These are phyloP conservation scores for Aspergillus unguis DNA, from an alignment of 2,329 filamentous ascomycete species.

Conservation along the genomic window DNA sequence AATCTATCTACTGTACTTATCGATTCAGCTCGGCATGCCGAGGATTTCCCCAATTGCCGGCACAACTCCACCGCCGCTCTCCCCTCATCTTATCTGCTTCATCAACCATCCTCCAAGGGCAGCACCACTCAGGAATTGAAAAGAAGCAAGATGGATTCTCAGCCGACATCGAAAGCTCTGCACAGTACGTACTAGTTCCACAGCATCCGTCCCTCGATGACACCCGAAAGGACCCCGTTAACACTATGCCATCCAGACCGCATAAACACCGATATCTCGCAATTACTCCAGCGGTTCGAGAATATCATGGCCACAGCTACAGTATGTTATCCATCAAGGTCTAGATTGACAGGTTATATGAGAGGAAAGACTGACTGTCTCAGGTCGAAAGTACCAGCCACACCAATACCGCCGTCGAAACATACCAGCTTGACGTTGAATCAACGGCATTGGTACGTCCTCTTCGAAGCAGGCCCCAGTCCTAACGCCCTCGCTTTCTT, in stretches of 20 bases:
- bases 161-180: slow-evolving; percentile 21
- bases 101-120: background rate
- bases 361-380: background rate
- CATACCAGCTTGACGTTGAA: slow-evolving; percentile 58
- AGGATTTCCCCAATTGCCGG: slow-evolving; percentile 7
- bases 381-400: slow-evolving; percentile 52
- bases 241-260: slow-evolving; percentile 33
- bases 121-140: background rate
- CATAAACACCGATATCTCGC: slow-evolving; percentile 44
- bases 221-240: background rate
- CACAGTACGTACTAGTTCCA: slow-evolving; percentile 11
- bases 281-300: slow-evolving; percentile 53
- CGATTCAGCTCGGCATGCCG: background rate
- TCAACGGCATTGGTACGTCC: slow-evolving; percentile 55
- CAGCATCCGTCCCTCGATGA: background rate
- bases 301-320: slow-evolving; percentile 54
- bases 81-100: slow-evolving; percentile 7
- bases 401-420: slow-evolving; percentile 55
- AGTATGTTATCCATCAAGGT: slow-evolving; percentile 31
- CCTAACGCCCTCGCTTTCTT: background rate
- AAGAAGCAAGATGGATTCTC: slow-evolving; percentile 31
- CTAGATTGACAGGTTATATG: no score
- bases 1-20: background rate
- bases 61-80: slow-evolving; percentile 14
- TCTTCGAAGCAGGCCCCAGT: background rate